Conservation (phyloP, 306 rosid genomes). For the Citrullus colocynthis region DNA sequence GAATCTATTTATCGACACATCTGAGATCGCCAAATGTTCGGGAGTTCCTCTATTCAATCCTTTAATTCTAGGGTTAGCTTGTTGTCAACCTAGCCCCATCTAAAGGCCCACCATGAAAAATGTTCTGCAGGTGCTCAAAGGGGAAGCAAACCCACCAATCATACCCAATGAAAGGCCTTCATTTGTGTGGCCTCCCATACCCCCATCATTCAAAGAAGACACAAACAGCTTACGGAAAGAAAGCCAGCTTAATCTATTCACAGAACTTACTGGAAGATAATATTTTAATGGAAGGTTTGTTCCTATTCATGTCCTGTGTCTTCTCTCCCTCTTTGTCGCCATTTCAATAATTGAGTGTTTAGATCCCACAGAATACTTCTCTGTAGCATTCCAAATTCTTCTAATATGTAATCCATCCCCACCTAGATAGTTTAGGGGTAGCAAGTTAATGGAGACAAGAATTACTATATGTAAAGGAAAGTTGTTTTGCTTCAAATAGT, state of each 20-base stretch:
- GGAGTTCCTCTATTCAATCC: too few species aligned
- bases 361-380: background rate
- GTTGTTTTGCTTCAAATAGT: too few species aligned
- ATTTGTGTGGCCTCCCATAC: conserved; percentile 44
- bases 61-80: conserved; percentile 57
- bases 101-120: conserved; percentile 53
- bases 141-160: conserved; percentile 35
- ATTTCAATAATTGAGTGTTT: background rate
- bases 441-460: too few species aligned
- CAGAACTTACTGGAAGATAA: conserved; percentile 1
- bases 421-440: too few species aligned
- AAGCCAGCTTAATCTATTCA: background rate
- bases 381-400: background rate
- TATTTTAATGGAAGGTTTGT: background rate
- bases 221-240: background rate
- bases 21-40: too few species aligned
- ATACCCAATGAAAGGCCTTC: conserved; percentile 44
- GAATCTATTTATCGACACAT: too few species aligned
- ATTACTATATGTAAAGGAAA: too few species aligned
- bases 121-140: conserved; percentile 42
- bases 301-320: background rate
- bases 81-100: conserved; percentile 71
- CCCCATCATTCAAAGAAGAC: conserved; percentile 25
- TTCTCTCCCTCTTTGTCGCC: background rate
- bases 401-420: too few species aligned